These are phyloP conservation scores for Phytophthora hybrid DNA, from an alignment of 352 stramenopile genomes.

Conservation along the genomic window DNA sequence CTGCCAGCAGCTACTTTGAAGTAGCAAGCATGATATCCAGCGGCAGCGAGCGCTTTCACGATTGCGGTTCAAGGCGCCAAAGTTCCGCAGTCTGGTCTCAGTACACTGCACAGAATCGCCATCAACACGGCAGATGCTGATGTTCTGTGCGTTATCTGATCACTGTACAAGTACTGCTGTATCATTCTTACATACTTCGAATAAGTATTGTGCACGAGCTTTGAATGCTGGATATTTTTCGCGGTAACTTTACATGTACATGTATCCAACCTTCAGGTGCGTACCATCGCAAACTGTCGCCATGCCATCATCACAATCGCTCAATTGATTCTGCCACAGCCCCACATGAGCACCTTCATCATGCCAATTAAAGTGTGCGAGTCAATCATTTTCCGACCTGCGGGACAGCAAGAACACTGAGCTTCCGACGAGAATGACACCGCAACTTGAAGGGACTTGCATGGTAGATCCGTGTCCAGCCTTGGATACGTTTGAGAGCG, in stretches of 20 bases:
- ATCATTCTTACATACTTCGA: too few relatives aligned
- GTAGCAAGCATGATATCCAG: neutral
- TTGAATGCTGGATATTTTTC: slow-evolving; percentile 21
- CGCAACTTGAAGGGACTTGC: slow-evolving; percentile 5
- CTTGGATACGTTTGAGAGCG: slow-evolving; percentile 24
- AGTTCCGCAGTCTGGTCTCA: neutral
- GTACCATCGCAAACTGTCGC: slow-evolving; percentile 1
- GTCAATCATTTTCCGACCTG: slow-evolving; percentile 36
- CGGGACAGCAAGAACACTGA: slow-evolving; percentile 5
- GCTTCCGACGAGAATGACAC: slow-evolving; percentile 6
- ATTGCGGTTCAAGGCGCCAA: neutral
- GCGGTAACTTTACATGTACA: neutral
- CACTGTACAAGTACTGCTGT: neutral
- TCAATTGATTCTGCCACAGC: neutral
- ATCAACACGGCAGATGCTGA: neutral
- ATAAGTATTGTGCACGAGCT: neutral
- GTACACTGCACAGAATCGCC: neutral
- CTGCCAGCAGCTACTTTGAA: neutral
- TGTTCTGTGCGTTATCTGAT: neutral
- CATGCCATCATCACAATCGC: slow-evolving; percentile 22
- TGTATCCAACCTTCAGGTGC: slow-evolving; percentile 18
- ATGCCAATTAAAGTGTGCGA: neutral
- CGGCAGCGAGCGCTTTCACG: neutral
- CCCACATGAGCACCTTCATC: neutral
- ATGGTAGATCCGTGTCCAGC: neutral